phyloP scores from a whole-genome alignment of 2,329 filamentous ascomycete species.

The Helotiales sp. region DNA sequence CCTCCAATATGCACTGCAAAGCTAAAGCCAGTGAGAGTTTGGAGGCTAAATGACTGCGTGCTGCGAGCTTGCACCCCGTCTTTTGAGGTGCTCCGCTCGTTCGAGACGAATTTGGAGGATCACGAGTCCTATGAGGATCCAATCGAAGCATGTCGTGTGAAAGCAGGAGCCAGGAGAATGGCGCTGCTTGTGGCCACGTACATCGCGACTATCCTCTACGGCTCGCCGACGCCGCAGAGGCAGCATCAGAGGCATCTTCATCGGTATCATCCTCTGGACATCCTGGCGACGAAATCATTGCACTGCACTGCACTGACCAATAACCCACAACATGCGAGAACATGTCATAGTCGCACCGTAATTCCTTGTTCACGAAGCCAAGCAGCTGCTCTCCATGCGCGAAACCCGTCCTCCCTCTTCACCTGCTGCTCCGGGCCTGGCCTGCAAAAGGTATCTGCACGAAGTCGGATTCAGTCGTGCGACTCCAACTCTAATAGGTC shows the following conservation, averaged over 20 bases:
- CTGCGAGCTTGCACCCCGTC: not conserved
- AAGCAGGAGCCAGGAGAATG: not conserved
- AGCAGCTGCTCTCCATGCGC: not conserved
- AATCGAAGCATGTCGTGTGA: not conserved
- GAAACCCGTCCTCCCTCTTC: not conserved
- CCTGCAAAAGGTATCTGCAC: not conserved
- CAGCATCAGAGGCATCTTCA: not conserved
- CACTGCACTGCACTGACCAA: not conserved
- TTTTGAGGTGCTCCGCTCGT: not conserved
- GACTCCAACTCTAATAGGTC: not conserved
- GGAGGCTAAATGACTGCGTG: constrained; percentile 1
- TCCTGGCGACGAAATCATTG: not conserved
- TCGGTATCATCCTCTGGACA: not conserved
- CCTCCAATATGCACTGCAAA: not conserved
- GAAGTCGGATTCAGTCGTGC: not conserved
- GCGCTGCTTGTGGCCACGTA: not conserved
- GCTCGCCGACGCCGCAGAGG: not conserved
- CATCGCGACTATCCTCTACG: not conserved
- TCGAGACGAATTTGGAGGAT: not conserved
- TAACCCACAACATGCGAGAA: too few relatives aligned
- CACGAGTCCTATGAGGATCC: not conserved
- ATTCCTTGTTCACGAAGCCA: too few relatives aligned
- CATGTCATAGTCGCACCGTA: too few relatives aligned
- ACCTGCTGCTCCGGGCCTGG: constrained; percentile 1
- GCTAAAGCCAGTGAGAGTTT: not conserved